Base-by-base conservation (phyloP, 495 filamentous ascomycete genomes). In the Tuber borchii region DNA sequence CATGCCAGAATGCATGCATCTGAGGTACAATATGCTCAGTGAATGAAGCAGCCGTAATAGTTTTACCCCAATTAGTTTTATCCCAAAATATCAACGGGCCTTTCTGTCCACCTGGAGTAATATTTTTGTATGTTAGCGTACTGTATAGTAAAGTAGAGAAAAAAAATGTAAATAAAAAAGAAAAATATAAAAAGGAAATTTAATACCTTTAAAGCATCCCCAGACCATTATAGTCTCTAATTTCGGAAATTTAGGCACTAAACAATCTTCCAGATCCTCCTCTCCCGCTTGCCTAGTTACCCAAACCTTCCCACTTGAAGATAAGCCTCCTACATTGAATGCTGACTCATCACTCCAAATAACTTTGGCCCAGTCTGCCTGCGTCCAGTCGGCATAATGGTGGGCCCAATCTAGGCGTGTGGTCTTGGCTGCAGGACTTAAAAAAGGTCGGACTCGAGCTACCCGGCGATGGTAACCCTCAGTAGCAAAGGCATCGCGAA, bases 71-170 rank as follows among this genome's bases (percentile, higher is more conserved):
- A 39, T 22, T 42, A 26, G 44, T 71, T 65, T 77, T 71, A 22
- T 76, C 65, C 71, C 61, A 76, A 56, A 76, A 65, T 0, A 73
- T 69, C 8, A 71, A n/a, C 20, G 19, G 40, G 0, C 74, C 75
- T 72, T 75, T 75, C 7, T 22, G 48, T 2, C 7, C 17, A 46
- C 17, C 17, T 46, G 0, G 16, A 20, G 6, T 51, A 46, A 19
- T 46, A 46, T 20, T 46, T 20, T 46, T 46, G 16, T 46, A 46
- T 46, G 17, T 46, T 20, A 20, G 45, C 20, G 20, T 0, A 20
- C 0, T 5, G 2, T 46, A 46, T 19, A 20, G 17, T 0, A 46
- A 46, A 46, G 17, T 20, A n/a, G n/a, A 20, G 17, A 20, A 20
- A 20, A 46, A 46, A 20, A 46, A 2, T 45, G 3, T 45, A 45